phyloP scores from a whole-genome alignment of 2,329 filamentous ascomycete species.

The Arthroderma sp. region DNA sequence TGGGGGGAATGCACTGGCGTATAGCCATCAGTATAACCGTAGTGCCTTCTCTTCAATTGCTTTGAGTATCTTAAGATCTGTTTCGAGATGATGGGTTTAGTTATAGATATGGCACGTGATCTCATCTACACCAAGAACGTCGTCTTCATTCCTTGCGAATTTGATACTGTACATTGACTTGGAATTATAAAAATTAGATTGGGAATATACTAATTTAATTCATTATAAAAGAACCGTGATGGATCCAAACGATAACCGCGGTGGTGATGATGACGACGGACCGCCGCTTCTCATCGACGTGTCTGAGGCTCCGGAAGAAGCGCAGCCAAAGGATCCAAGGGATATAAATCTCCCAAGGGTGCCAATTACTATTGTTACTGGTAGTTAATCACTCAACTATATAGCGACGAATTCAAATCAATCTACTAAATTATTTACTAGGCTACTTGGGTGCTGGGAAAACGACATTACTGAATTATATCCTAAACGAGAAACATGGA shows the following conservation, averaged over 20 bases:
- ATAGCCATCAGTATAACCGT: too few relatives aligned
- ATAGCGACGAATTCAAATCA: background rate
- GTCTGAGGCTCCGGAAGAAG: conserved; percentile 16
- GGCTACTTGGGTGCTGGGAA: conserved; percentile 93
- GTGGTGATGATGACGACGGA: conserved; percentile 25
- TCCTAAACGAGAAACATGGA: conserved; percentile 84
- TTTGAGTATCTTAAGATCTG: too few relatives aligned
- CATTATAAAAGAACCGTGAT: background rate
- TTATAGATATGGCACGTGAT: too few relatives aligned
- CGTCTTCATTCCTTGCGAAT: too few relatives aligned
- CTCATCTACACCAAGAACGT: too few relatives aligned
- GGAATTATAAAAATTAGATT: too few relatives aligned
- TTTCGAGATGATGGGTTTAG: too few relatives aligned
- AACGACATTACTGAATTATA: conserved; percentile 90
- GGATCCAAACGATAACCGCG: conserved; percentile 3
- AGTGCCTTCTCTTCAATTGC: too few relatives aligned
- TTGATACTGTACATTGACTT: too few relatives aligned
- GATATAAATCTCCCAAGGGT: conserved; percentile 26
- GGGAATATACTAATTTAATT: too few relatives aligned
- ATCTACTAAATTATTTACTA: conserved; percentile 21
- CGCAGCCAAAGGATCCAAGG: conserved; percentile 15
- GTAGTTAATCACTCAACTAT: conserved; percentile 16
- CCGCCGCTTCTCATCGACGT: conserved; percentile 33
- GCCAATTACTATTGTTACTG: conserved; percentile 39
- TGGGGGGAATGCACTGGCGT: too few relatives aligned